A percentile compares a stretch with the other conserved stretches of the same genome.
These are phyloP conservation scores for Ichthyophonus hoferi DNA, from an alignment of 208 protist species.

Conservation along the genomic window DNA sequence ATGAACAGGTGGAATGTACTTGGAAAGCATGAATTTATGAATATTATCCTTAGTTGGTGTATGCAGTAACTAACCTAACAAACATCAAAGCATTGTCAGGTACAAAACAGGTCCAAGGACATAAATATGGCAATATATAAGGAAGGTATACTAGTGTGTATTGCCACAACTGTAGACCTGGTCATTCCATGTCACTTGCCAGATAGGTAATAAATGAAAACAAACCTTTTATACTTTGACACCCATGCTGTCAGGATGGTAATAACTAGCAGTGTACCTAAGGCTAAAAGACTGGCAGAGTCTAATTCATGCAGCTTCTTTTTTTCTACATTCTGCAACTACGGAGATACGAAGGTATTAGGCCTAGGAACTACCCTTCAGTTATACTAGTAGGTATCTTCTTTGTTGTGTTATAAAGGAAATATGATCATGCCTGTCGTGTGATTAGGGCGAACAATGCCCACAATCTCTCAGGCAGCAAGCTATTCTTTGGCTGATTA, in stretches of 20 bases:
- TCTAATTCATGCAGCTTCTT: constrained; percentile 9
- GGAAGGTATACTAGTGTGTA: background rate
- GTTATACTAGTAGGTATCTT: no score
- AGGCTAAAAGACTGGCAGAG: constrained; percentile 10
- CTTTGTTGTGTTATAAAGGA: no score
- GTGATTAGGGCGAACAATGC: no score
- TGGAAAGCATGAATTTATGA: background rate
- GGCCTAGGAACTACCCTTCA: no score
- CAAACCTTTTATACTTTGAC: background rate
- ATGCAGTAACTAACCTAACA: background rate
- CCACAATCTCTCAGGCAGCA: no score
- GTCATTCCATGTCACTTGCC: background rate
- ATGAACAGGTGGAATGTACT: no score
- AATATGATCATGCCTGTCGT: no score
- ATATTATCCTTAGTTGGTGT: background rate
- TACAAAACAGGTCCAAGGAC: background rate
- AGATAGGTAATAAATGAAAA: background rate
- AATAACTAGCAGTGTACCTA: background rate
- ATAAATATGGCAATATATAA: background rate
- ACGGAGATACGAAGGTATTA: no score
- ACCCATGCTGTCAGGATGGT: constrained; percentile 14
- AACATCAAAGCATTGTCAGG: background rate
- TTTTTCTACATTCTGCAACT: no score
- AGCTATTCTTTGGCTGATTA: no score
- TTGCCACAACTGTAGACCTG: background rate